Evolutionary conservation across 2,329 filamentous ascomycete genomes (phyloP), one percentile per base, ranked within the genome.

Genomic region (Sarocladium strictum): DNA sequence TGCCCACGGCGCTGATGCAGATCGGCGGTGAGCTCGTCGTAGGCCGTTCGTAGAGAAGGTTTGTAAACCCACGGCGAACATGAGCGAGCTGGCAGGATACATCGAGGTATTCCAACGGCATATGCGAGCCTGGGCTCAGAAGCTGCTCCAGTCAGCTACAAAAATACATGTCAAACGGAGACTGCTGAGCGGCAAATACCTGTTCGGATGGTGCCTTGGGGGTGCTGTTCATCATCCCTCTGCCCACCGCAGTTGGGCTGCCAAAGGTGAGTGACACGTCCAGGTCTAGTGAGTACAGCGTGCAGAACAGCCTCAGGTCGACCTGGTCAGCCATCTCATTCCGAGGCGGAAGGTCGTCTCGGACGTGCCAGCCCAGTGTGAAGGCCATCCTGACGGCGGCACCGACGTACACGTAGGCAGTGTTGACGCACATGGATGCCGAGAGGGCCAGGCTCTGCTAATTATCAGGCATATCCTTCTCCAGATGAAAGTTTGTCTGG

Each of bases 201-300:
- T 51, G 47, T 27, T 51, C 47, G 15, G 3, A 51, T 3, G 47
- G 47, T 19, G 47, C 47, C 29, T 51, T 35, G 2, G 47, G 47
- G 9, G 47, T 51, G 47, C 15, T 51, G n/a, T 17, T 24, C 47
- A 51, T 35, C 27, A 51, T 51, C 2, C 17, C 27, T 24, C 47
- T 51, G 47, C 47, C 14, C 2, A 51, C 26, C 4, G 47, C 47
- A 51, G 47, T 51, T 23, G 47, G 47, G 21, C 47, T 51, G 3
- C 47, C 47, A 51, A 51, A 51, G 21, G 47, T 51, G n/a, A 51
- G 47, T 21, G 47, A 51, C n/a, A 51, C 47, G 23, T 51, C 47
- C 4, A 51, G 27, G 27, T 51, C 47, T n/a, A 51, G 47, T 11
- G 47, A 33, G 23, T 51, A 51, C 27, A 51, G 47, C 2, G 47